These are phyloP conservation scores for Erysimum pusillum DNA, from an alignment of 441 rosid species.

Conservation along the genomic window DNA sequence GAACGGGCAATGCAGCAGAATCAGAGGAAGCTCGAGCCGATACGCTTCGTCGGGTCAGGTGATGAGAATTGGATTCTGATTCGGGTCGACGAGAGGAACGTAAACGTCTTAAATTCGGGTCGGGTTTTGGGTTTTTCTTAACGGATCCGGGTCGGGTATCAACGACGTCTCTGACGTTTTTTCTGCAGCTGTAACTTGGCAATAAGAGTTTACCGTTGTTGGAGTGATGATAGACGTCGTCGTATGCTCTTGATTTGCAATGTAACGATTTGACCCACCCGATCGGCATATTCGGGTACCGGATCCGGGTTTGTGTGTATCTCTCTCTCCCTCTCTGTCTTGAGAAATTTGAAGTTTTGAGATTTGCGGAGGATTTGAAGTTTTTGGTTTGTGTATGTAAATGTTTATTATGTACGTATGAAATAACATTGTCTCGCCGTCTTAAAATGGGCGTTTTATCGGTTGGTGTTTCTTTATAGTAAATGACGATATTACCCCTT, in stretches of 20 bases:
- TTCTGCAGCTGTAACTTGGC: conserved; percentile 74
- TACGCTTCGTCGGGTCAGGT: conserved; percentile 46
- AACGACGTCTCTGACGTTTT: conserved; percentile 72
- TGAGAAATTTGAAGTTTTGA: conserved; percentile 12
- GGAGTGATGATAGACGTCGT: conserved; percentile 64
- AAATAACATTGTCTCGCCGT: conserved; percentile 29
- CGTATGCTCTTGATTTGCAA: conserved; percentile 87
- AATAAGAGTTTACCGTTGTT: conserved; percentile 54
- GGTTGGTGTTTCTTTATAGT: conserved; percentile 30
- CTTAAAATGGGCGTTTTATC: conserved; percentile 44
- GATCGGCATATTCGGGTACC: conserved; percentile 63
- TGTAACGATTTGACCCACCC: conserved; percentile 91
- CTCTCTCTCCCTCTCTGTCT: background rate
- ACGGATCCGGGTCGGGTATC: conserved; percentile 51
- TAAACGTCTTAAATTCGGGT: conserved; percentile 43
- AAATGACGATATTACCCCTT: conserved; percentile 33
- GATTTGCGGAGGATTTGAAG: conserved; percentile 8
- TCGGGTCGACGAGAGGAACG: conserved; percentile 44
- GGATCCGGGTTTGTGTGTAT: conserved; percentile 17
- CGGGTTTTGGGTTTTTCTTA: conserved; percentile 38
- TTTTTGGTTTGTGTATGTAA: conserved; percentile 4
- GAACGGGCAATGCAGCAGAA: conserved; percentile 57
- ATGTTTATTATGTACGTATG: conserved; percentile 17
- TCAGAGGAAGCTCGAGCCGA: conserved; percentile 55
- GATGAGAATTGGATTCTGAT: conserved; percentile 38